These are phyloP conservation scores for Rhododendron williamsianum DNA, from an alignment of 148 eudicot genomes.

Conservation along the genomic window DNA sequence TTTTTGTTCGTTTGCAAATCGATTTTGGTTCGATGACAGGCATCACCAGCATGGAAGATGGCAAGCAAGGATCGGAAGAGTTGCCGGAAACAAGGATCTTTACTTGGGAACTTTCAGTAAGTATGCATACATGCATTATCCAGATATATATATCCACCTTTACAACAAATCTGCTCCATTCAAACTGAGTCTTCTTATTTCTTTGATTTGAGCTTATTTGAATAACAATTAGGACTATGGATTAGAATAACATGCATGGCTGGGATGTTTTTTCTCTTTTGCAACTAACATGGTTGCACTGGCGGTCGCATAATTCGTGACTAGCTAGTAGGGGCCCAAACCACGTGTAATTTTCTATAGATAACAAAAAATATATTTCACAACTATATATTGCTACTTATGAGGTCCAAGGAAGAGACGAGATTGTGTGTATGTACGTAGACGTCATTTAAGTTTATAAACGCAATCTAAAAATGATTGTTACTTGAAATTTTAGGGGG, in stretches of 20 bases:
- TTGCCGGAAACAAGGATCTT: conserved; percentile 97
- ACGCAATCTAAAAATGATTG: no score
- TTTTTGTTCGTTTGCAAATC: background rate
- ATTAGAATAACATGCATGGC: no score
- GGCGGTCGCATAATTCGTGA: no score
- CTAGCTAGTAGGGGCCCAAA: no score
- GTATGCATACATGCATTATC: conserved; percentile 8
- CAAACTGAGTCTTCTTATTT: background rate
- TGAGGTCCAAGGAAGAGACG: no score
- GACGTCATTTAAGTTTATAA: no score
- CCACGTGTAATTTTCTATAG: no score
- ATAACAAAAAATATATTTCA: no score
- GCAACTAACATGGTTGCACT: background rate
- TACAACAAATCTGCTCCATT: background rate
- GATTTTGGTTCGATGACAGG: conserved; percentile 28
- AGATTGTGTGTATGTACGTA: no score
- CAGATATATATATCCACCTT: background rate
- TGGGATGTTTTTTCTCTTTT: no score
- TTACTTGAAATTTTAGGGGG: no score
- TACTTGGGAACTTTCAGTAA: conserved; percentile 96
- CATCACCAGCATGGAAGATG: conserved; percentile 99
- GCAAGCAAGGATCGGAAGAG: conserved; percentile 99
- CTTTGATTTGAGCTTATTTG: background rate
- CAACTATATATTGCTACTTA: no score
- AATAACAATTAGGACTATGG: background rate